phyloP scores from a whole-genome alignment of 108 stramenopile species.

The Nannochloropsis granulata region DNA sequence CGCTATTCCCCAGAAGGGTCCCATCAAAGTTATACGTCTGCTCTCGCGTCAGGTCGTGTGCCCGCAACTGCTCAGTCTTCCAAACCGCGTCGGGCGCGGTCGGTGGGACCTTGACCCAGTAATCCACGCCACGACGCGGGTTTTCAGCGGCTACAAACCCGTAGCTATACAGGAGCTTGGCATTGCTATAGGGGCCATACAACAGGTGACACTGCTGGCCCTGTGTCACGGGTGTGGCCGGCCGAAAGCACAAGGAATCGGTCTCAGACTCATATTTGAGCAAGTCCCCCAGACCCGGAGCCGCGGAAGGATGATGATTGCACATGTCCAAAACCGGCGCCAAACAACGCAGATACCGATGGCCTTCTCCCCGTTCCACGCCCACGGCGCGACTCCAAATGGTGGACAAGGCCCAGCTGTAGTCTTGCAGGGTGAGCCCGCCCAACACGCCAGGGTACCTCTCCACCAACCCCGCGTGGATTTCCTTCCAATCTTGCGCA shows the following conservation, averaged over 20 bases:
- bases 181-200: slow-evolving; percentile 20
- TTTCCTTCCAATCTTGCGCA: slow-evolving; percentile 9
- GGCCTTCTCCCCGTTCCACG: background rate
- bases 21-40: slow-evolving; percentile 19
- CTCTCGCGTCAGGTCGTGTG: background rate
- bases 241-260: background rate
- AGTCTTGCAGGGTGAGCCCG: slow-evolving; percentile 5
- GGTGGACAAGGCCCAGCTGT: slow-evolving; percentile 23
- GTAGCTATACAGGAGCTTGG: slow-evolving; percentile 28
- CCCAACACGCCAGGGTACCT: slow-evolving; percentile 1
- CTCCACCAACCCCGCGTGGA: slow-evolving; percentile 4
- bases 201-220: slow-evolving; percentile 7
- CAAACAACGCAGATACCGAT: slow-evolving; percentile 3
- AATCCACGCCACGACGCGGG: slow-evolving; percentile 19
- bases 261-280: background rate
- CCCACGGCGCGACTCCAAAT: slow-evolving; percentile 25
- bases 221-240: background rate
- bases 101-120: slow-evolving; percentile 11
- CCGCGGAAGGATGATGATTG: slow-evolving; percentile 5
- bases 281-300: background rate
- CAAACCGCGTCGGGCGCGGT: background rate
- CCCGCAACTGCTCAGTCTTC: slow-evolving; percentile 3
- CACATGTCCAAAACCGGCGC: slow-evolving; percentile 13
- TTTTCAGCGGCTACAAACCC: slow-evolving; percentile 14
- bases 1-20: slow-evolving; percentile 2